Evolutionary conservation across 2,329 filamentous ascomycete genomes (phyloP), one percentile per base, ranked within the genome.

Genomic region (Trichophyton simii): DNA sequence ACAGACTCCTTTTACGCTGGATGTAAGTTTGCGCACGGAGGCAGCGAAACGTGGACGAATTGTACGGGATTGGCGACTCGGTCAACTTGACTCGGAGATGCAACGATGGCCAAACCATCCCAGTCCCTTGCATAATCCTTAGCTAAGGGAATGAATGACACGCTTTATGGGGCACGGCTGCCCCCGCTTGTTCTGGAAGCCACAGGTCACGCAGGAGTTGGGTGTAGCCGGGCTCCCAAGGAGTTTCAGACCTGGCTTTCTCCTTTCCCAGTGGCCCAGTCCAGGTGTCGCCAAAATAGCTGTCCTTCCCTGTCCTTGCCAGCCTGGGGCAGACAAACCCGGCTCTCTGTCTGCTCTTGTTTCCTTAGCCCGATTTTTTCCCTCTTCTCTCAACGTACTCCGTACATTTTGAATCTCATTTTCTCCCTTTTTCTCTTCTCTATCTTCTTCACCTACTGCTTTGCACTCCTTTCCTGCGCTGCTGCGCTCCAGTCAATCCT

Each of bases 271-370:
- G 18, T 44, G 55, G 41, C 34, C 18, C 25, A 38, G 34, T 38
- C 34, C 34, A 38, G 55, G n/a, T 44, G 36, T 58, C 28, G 34
- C 55, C 22, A 58, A 41, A 58, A 58, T 58, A 42, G 41, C 55
- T 42, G 15, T 22, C 55, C 9, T 42, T 58, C 55, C 41, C 41
- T 44, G 36, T 59, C 58, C 58, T 34, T n/a, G 41, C 8, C 44
- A 22, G 42, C n/a, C 58, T 22, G 28, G 28, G 42, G 31, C 41
- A 59, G n/a, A 59, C 44, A 18, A 28, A 25, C 38, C 48, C 57
- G 59, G 34, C 64, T 63, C 42, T 52, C 52, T 59, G 57, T 38
- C 52, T 59, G 59, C 41, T 34, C 44, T 28, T n/a, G 52, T 42
- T 62, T 58, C 34, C 58, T 50, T 58, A 31, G 36, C 50, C 57